These are phyloP conservation scores for Aquilaria yunnanensis DNA, from an alignment of 345 rosid species.

Conservation along the genomic window DNA sequence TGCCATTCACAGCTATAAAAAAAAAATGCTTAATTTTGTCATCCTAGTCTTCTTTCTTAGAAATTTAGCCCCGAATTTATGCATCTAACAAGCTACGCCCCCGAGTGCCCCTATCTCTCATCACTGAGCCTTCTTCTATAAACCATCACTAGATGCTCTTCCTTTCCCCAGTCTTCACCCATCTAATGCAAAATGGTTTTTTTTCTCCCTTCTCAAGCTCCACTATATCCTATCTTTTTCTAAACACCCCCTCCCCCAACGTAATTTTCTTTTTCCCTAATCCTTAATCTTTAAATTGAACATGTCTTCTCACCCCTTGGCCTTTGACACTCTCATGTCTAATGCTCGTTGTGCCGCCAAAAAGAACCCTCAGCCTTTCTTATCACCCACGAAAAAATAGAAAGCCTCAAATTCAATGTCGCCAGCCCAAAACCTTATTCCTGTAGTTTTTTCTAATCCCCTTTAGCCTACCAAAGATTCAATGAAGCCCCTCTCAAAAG, in stretches of 20 bases:
- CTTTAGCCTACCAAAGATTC: conserved; percentile 10
- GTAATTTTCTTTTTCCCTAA: conserved; percentile 23
- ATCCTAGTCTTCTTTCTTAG: no score
- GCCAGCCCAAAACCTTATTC: conserved; percentile 15
- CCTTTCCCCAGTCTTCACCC: no score
- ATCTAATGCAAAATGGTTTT: no score
- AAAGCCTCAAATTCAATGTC: conserved; percentile 20
- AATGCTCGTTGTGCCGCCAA: conserved; percentile 57
- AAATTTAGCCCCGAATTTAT: no score
- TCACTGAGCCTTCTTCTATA: no score
- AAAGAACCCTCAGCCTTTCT: conserved; percentile 16
- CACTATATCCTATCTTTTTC: conserved; percentile 6
- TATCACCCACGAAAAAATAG: conserved; percentile 39
- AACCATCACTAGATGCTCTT: no score
- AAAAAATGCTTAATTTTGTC: no score
- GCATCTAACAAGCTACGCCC: no score
- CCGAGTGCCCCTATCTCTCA: no score
- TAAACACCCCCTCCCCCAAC: conserved; percentile 7
- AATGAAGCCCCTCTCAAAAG: conserved; percentile 14
- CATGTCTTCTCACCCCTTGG: conserved; percentile 62
- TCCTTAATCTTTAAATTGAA: conserved; percentile 11
- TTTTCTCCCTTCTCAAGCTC: conserved; percentile 2
- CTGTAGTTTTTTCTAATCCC: not conserved
- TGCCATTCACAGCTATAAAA: no score
- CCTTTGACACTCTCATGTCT: conserved; percentile 87